phyloP scores from a whole-genome alignment of 1,284 basidiomycete species.

The Tilletiaria anomala region DNA sequence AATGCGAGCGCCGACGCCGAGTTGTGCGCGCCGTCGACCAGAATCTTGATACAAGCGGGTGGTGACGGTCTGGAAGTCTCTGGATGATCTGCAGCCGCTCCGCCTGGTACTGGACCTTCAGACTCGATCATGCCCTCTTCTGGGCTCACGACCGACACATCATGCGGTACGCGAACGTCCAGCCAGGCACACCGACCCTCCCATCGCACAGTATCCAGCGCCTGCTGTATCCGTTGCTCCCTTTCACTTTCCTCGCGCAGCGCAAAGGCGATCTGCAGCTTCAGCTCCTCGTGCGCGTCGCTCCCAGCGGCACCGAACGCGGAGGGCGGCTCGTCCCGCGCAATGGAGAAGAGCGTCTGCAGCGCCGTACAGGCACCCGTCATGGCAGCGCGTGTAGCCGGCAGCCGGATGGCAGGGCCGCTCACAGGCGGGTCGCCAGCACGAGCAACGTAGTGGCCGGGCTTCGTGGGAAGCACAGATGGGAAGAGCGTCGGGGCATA shows the following conservation, averaged over 20 bases:
- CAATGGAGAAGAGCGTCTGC: conserved; percentile 29
- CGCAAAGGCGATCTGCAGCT: conserved; percentile 22
- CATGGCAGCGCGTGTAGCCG: conserved; percentile 19
- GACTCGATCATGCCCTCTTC: neutral
- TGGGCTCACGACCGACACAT: neutral
- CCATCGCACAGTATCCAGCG: conserved; percentile 46
- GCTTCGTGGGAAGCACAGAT: neutral
- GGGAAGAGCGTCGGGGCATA: conserved; percentile 1
- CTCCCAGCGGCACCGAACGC: conserved; percentile 1
- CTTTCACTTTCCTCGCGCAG: conserved; percentile 14
- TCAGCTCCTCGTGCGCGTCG: conserved; percentile 21
- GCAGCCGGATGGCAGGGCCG: conserved; percentile 5
- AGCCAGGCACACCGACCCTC: conserved; percentile 66
- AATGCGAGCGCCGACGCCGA: conserved; percentile 62
- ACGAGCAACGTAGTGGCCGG: neutral
- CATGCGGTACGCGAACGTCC: conserved; percentile 39
- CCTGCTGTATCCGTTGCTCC: conserved; percentile 8
- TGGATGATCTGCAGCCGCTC: too few species aligned
- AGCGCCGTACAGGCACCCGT: conserved; percentile 26
- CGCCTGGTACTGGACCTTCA: neutral
- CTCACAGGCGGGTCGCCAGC: neutral
- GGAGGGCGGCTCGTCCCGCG: conserved; percentile 18
- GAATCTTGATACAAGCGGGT: conserved; percentile 40
- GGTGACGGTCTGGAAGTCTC: too few species aligned
- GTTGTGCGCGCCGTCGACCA: conserved; percentile 94